These are phyloP conservation scores for Hansfordia pulvinata DNA, from an alignment of 2,329 filamentous ascomycete species.

Conservation along the genomic window DNA sequence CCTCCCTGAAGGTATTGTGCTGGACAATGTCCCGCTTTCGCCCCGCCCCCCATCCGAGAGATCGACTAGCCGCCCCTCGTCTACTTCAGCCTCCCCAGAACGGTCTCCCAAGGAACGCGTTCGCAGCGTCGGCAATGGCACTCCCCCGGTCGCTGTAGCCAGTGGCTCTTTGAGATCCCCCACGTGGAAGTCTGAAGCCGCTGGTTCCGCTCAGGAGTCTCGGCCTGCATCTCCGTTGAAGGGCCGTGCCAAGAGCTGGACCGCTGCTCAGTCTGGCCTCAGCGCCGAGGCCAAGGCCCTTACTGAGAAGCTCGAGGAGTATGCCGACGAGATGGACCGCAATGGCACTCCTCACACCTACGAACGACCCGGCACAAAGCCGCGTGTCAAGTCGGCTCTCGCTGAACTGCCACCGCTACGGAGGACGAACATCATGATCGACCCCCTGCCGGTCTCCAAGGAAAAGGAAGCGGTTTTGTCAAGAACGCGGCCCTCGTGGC, in stretches of 20 bases:
- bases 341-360: slow-evolving; percentile 14
- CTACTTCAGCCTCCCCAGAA: slow-evolving; percentile 39
- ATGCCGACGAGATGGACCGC: slow-evolving; percentile 50
- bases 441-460: slow-evolving; percentile 70
- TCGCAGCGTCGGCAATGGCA: slow-evolving; percentile 49
- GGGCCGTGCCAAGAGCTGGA: slow-evolving; percentile 60
- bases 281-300: slow-evolving; percentile 60
- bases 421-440: slow-evolving; percentile 69
- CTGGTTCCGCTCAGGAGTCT: slow-evolving; percentile 17
- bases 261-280: slow-evolving; percentile 51
- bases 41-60: slow-evolving; percentile 50
- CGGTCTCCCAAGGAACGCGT: slow-evolving; percentile 34
- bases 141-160: slow-evolving; percentile 42
- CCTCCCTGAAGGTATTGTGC: slow-evolving; percentile 63
- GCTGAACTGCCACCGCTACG: slow-evolving; percentile 57
- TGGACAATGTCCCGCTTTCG: slow-evolving; percentile 74
- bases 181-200: slow-evolving; percentile 33
- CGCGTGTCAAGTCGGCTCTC: slow-evolving; percentile 50
- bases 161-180: slow-evolving; percentile 47
- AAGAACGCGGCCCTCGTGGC: slow-evolving; percentile 69
- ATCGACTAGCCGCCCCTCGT: slow-evolving; percentile 36
- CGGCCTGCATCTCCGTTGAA: slow-evolving; percentile 28
- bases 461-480: slow-evolving; percentile 78
- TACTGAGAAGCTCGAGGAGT: slow-evolving; percentile 70
- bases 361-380: slow-evolving; percentile 22